phyloP scores from a whole-genome alignment of 2,329 filamentous ascomycete species.

The Fusarium papillatum region DNA sequence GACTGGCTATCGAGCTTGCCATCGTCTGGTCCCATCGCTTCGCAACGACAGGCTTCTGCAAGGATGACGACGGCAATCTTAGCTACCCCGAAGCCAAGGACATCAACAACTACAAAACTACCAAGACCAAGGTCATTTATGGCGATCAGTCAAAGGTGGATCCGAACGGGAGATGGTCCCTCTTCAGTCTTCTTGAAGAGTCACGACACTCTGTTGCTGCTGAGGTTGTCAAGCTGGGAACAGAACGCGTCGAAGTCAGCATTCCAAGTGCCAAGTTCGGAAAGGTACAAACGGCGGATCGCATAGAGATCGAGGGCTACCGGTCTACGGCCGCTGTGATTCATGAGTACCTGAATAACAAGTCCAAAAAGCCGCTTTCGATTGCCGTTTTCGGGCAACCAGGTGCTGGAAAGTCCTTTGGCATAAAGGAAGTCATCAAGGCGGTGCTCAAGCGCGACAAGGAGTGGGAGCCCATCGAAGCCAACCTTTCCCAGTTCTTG shows the following conservation, averaged over 20 bases:
- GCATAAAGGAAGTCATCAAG: not conserved
- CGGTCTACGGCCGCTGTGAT: not conserved
- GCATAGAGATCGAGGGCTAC: not conserved
- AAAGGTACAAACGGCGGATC: not conserved
- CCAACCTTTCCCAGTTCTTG: not conserved
- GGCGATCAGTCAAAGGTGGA: not conserved
- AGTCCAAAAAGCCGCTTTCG: not conserved
- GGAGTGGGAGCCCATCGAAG: not conserved
- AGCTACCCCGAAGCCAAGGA: not conserved
- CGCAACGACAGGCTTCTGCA: not conserved
- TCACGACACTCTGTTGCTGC: not conserved
- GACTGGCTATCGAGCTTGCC: not conserved
- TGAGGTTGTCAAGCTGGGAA: not conserved
- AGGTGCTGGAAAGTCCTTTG: not conserved
- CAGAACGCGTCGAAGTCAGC: not conserved
- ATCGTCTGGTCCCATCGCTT: not conserved
- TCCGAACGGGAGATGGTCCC: no score
- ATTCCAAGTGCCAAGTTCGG: not conserved
- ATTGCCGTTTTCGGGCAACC: not conserved
- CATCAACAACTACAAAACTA: not conserved
- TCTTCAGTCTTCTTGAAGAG: not conserved
- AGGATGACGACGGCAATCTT: rapidly evolving
- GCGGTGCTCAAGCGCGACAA: not conserved
- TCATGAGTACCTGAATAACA: not conserved
- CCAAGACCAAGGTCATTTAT: not conserved